Base-by-base conservation (phyloP, 495 filamentous ascomycete genomes). In the Hypoxylon lienhwacheense region DNA sequence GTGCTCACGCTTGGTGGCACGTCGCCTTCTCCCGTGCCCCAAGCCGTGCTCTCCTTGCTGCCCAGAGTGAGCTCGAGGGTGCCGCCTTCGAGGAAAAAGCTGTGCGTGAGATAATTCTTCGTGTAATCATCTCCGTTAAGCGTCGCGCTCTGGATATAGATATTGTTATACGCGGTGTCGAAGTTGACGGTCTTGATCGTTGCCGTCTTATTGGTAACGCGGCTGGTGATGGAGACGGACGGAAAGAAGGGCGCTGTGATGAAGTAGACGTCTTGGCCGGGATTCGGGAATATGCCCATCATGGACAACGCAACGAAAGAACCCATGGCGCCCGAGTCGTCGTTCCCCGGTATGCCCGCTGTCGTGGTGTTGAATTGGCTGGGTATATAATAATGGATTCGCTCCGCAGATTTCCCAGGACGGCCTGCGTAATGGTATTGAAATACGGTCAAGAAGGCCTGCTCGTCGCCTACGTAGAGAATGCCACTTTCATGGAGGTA, bases 261-360 rank as follows among this genome's bases (percentile, higher is more conserved):
- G 24, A 88, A 72, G 51, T 88, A 87, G 1, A 87, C 80, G 45
- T 86, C 72, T 57, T 87, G 84, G 10, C 85, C 85, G 1, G 82
- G 79, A 7, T 84, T 80, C 0, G 85, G 85, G 65, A 83, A 88
- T 0, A 87, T 70, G 2, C 85, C 85, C 46, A 85, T 70, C 81
- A 85, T 84, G 31, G 77, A 72, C 16, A 87, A 72, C 5, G 78
- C 79, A 8, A 80, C 69, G 55, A 87, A 87, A 5, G 82, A 79
- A 1, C 83, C 85, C 83, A 86, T 85, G 5, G 84, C 82, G 0
- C 84, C 84, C 7, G 78, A 81, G 59, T 87, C 84, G 33, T 87
- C 84, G 55, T 87, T 87, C 0, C 84, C 85, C 0, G 85, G 83
- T n/a, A 88, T 77, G 7, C 85, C 84, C 7, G 65, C 69, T 4